phyloP scores from a whole-genome alignment of 106 monocot species.

The Gastrodia elata region DNA sequence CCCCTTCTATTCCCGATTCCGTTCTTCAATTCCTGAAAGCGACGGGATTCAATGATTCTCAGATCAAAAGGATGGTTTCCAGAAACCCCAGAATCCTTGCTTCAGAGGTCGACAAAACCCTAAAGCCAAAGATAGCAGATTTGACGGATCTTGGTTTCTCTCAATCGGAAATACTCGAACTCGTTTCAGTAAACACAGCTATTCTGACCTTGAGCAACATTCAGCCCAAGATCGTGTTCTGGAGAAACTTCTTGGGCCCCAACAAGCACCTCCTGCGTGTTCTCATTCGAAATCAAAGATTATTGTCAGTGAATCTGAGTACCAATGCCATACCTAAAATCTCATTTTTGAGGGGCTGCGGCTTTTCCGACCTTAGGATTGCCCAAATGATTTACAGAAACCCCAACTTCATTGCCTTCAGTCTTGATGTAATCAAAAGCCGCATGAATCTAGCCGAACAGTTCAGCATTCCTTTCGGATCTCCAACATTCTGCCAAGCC shows the following conservation, averaged over 20 bases:
- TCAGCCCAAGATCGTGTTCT: slow-evolving; percentile 5
- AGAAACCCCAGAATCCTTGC: slow-evolving; percentile 3
- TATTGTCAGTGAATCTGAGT: background rate
- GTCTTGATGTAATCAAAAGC: background rate
- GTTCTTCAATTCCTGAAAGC: slow-evolving; percentile 19
- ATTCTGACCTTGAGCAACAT: background rate
- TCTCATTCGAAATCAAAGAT: too few species aligned
- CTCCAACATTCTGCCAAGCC: background rate
- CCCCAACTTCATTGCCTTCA: background rate
- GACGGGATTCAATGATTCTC: slow-evolving; percentile 1
- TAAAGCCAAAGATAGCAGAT: background rate
- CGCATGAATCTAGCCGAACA: background rate
- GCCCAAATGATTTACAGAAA: background rate
- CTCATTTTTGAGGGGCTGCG: slow-evolving; percentile 3
- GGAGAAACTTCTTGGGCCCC: slow-evolving; percentile 12
- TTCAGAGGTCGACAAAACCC: slow-evolving; percentile 4
- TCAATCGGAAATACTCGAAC: background rate
- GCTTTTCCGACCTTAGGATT: slow-evolving; percentile 4
- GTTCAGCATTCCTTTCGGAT: slow-evolving; percentile 2
- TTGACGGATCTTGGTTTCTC: slow-evolving; percentile 16
- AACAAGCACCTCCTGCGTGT: background rate
- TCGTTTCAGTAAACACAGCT: background rate
- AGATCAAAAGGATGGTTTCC: slow-evolving; percentile 10
- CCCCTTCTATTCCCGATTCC: slow-evolving; percentile 8
- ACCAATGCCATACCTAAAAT: slow-evolving; percentile 12